Evolutionary conservation across 78 protist species (phyloP).

Genomic region (Protostelium mycophagum): DNA sequence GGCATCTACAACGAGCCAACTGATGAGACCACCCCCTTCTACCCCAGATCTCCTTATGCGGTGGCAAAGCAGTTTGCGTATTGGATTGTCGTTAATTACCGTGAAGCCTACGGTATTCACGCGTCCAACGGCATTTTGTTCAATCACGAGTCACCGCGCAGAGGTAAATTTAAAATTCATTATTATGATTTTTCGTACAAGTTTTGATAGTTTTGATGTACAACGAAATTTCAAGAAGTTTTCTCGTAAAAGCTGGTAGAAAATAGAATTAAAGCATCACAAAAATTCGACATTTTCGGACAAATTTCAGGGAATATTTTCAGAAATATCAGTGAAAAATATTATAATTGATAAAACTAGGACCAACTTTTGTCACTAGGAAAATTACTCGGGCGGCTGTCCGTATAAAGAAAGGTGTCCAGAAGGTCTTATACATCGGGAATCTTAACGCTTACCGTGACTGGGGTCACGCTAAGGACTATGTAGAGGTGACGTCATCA

Average conservation of each 20-base stretch:
- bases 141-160: conserved; percentile 87
- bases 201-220: too few relatives aligned
- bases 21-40: conserved; percentile 92
- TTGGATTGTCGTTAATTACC: conserved; percentile 92
- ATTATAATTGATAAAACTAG: too few relatives aligned
- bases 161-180: conserved; percentile 4
- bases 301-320: conserved; percentile 18
- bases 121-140: conserved; percentile 92
- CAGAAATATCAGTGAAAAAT: too few relatives aligned
- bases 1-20: not conserved
- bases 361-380: conserved; percentile 91
- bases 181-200: too few relatives aligned
- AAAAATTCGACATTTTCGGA: too few relatives aligned
- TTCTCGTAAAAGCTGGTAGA: too few relatives aligned
- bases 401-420: conserved; percentile 40
- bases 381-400: conserved; percentile 92
- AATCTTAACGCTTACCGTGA: conserved; percentile 89
- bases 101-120: conserved; percentile 88
- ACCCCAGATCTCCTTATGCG: conserved; percentile 93
- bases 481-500: conserved; percentile 41
- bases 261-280: too few relatives aligned
- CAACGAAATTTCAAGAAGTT: too few relatives aligned
- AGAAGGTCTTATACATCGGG: conserved; percentile 69
- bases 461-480: conserved; percentile 90
- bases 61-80: conserved; percentile 92